Conservation (phyloP, 2,329 filamentous ascomycete genomes). For the Erysiphe pulchra region DNA sequence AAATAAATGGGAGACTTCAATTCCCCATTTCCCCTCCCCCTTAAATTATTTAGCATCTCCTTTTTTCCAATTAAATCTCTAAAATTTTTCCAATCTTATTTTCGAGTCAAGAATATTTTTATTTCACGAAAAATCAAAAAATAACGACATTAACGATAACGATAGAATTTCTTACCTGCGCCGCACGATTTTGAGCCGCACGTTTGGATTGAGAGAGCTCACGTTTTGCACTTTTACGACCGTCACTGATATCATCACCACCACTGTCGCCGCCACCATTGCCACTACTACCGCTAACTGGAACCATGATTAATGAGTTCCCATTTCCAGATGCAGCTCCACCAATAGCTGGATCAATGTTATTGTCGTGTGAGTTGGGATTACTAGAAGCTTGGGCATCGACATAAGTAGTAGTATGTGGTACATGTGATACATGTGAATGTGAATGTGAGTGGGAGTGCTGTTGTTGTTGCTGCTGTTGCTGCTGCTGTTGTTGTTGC, state of each 20-base stretch:
- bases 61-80: too few species aligned
- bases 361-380: constrained; percentile 13
- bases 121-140: too few species aligned
- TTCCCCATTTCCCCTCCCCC: constrained; percentile 1
- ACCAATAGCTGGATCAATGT: constrained; percentile 15
- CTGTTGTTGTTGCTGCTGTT: too few species aligned
- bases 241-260: constrained; percentile 17
- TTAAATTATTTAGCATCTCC: background rate
- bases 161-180: constrained; percentile 42
- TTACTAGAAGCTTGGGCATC: constrained; percentile 10
- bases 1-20: constrained; percentile 6
- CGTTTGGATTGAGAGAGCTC: constrained; percentile 90
- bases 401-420: constrained; percentile 12
- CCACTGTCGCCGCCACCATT: constrained; percentile 10
- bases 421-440: constrained; percentile 5
- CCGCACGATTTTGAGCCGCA: constrained; percentile 85
- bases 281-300: too few species aligned
- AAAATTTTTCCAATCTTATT: constrained; percentile 1
- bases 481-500: too few species aligned
- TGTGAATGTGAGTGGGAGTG: constrained; percentile 1
- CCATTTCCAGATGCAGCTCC: constrained; percentile 2
- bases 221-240: constrained; percentile 53
- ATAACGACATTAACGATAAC: background rate
- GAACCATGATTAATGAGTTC: constrained; percentile 11
- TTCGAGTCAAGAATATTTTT: constrained; percentile 1